Evolutionary conservation across 2,329 filamentous ascomycete species (phyloP).

Genomic region (Colletotrichum paranaense): DNA sequence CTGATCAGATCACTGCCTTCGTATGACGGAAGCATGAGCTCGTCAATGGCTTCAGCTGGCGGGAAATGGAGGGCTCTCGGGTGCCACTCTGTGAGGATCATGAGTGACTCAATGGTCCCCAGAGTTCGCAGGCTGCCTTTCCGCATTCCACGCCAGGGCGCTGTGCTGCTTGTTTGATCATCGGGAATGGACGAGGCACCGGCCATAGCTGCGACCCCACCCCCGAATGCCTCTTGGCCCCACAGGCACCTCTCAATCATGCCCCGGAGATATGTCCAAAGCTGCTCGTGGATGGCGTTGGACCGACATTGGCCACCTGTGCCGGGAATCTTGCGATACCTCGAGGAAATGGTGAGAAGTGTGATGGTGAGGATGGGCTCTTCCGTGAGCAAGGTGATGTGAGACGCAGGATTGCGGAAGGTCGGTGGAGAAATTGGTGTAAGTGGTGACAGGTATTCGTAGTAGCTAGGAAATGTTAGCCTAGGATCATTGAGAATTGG

Average conservation of each 20-base stretch:
- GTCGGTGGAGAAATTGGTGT: slow-evolving; percentile 95
- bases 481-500: not conserved
- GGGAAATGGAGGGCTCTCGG: slow-evolving; percentile 95
- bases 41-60: slow-evolving; percentile 78
- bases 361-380: slow-evolving; percentile 95
- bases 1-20: slow-evolving; percentile 57
- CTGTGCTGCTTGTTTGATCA: slow-evolving; percentile 73
- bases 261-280: slow-evolving; percentile 93
- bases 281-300: slow-evolving; percentile 91
- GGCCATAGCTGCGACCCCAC: slow-evolving; percentile 67
- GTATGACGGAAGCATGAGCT: slow-evolving; percentile 73
- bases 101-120: slow-evolving; percentile 92
- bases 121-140: slow-evolving; percentile 88
- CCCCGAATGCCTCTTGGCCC: slow-evolving; percentile 96
- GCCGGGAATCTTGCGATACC: slow-evolving; percentile 84
- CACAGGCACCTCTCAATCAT: slow-evolving; percentile 97
- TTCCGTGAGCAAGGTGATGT: slow-evolving; percentile 83
- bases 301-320: slow-evolving; percentile 86
- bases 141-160: slow-evolving; percentile 75
- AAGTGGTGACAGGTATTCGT: slow-evolving; percentile 88
- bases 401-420: slow-evolving; percentile 83
- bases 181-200: slow-evolving; percentile 46
- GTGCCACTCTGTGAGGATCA: slow-evolving; percentile 98
- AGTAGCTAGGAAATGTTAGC: slow-evolving; percentile 71
- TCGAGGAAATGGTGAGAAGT: slow-evolving; percentile 88